Base-by-base conservation (phyloP, 257 asterid species). In the Salvia miltiorrhiza region DNA sequence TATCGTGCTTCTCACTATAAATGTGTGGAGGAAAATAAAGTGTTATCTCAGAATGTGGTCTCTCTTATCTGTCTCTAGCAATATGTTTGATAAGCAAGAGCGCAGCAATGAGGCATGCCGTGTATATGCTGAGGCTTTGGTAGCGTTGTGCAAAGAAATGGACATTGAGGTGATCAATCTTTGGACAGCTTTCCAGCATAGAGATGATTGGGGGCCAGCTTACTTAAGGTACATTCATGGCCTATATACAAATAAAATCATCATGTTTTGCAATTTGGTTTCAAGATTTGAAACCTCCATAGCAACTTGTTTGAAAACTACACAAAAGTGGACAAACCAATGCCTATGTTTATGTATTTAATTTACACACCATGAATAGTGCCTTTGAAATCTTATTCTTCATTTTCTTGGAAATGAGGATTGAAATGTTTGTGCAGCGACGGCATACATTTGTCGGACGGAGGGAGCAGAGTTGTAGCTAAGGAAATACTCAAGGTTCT, bases 91-190 rank as follows among this genome's bases (percentile, higher is more conserved):
- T 23, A 67, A 76, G 13, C 84, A 73, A 57, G 71, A 75, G 58
- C 82, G 95, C 20, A 78, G 82, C 47, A 89, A 87, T 54, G 89
- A 85, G 21, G 65, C 63, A 2, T 79, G 92, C 63, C 72, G 77
- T 53, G 45, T 44, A 17, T 89, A 89, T 62, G 61, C 96, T 49
- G 81, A 82, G 28, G 96, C 94, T 3, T 83, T 90, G 71, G 73
- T 85, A 7, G 73, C 80, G n/a, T 40, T 89, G 73, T 54, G 96
- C 80, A 69, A 41, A 41, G 70, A 79, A 62, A 39, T 89, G 79
- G 86, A 74, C 57, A 56, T 85, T 13, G 71, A 85, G 70, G 90
- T 82, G 23, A 79, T 89, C 70, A 79, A 89, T 77, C 84, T 89
- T 1, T 89, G 92, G 90, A 76, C 69, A 21, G 81, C 87, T 4